Conservation (phyloP, 441 rosid genomes). For the Viola pubescens region DNA sequence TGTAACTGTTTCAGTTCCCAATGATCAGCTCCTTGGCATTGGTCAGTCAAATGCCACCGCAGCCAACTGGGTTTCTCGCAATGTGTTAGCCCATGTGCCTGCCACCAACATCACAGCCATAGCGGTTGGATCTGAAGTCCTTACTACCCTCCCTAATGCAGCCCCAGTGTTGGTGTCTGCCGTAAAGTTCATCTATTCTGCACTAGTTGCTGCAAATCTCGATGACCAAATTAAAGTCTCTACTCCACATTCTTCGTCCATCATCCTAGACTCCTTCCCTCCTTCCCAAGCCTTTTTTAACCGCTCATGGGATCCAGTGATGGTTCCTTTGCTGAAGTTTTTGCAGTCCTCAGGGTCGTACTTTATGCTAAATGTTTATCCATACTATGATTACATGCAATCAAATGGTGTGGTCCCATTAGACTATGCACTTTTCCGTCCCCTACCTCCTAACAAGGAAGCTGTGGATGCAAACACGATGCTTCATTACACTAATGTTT, state of each 20-base stretch:
- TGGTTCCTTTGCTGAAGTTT: constrained; percentile 77
- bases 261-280: constrained; percentile 89
- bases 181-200: constrained; percentile 67
- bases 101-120: constrained; percentile 80
- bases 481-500: constrained; percentile 86
- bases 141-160: constrained; percentile 59
- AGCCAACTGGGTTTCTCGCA: constrained; percentile 89
- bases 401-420: constrained; percentile 64
- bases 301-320: constrained; percentile 74
- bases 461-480: constrained; percentile 91
- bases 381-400: constrained; percentile 72
- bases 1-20: constrained; percentile 75
- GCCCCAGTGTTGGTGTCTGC: constrained; percentile 78
- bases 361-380: constrained; percentile 81
- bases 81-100: constrained; percentile 76
- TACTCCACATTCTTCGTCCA: constrained; percentile 72
- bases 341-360: constrained; percentile 69
- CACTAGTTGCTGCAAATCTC: constrained; percentile 80
- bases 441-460: constrained; percentile 83
- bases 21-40: constrained; percentile 83
- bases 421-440: constrained; percentile 85
- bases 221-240: constrained; percentile 81
- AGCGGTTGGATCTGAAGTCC: constrained; percentile 79
- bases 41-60: constrained; percentile 96
- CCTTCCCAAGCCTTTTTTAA: constrained; percentile 98